Evolutionary conservation across 352 stramenopile species (phyloP).

Genomic region (Pythium grandisporangium): DNA sequence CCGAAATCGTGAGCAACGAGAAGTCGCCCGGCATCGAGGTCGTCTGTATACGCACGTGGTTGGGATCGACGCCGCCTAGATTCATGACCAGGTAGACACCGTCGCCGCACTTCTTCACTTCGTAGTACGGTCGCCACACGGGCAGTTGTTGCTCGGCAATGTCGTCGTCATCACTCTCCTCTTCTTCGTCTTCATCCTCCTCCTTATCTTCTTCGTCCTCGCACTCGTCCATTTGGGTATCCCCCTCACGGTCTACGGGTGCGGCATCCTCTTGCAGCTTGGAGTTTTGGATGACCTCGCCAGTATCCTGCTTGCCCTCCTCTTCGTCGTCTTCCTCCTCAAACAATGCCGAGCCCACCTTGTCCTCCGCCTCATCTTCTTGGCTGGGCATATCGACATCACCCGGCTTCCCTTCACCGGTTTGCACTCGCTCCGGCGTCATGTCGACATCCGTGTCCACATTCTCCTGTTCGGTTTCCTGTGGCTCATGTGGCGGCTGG

Average conservation of each 20-base stretch:
- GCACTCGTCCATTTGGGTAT: too few relatives aligned
- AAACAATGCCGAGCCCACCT: background rate
- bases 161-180: constrained; percentile 12
- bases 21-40: constrained; percentile 23
- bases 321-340: constrained; percentile 11
- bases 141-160: constrained; percentile 13
- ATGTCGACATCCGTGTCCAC: background rate
- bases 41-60: constrained; percentile 31
- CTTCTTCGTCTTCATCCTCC: constrained; percentile 7
- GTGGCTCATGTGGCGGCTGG: too few relatives aligned
- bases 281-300: constrained; percentile 11
- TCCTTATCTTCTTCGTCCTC: constrained; percentile 10
- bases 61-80: constrained; percentile 13
- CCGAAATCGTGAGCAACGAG: constrained; percentile 35
- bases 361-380: background rate
- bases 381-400: background rate
- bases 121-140: constrained; percentile 52
- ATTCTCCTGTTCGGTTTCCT: too few relatives aligned
- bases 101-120: constrained; percentile 33
- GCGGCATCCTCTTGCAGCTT: constrained; percentile 6
- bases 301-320: constrained; percentile 12
- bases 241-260: too few relatives aligned
- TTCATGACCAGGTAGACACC: constrained; percentile 33
- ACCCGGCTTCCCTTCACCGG: background rate
- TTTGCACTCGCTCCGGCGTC: too few relatives aligned